A percentile compares a stretch with the other conserved stretches of the same genome.
Evolutionary conservation across 2,329 filamentous ascomycete genomes (phyloP).

Genomic region (Stachybotrys chlorohalonatus): DNA sequence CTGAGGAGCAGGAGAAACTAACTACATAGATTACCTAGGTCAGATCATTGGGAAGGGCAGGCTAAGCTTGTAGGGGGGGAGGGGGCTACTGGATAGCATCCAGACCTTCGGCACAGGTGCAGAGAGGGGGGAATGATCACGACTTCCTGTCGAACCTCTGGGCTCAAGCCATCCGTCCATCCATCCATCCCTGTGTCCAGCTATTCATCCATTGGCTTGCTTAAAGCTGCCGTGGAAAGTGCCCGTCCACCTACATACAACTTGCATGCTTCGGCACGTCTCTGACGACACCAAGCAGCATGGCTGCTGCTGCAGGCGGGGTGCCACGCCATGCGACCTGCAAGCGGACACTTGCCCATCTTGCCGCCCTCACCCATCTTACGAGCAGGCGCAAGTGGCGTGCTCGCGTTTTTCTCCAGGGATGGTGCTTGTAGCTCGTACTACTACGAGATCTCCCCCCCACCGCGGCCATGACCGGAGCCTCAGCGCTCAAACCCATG

Average conservation of each 20-base stretch:
- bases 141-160: not conserved
- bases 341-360: not conserved
- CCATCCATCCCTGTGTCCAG: no score
- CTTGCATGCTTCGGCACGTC: not conserved
- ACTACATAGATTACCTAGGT: not conserved
- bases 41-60: not conserved
- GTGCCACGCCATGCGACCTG: not conserved
- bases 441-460: no score
- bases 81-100: not conserved
- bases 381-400: no score
- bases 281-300: slow-evolving; percentile 1
- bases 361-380: no score
- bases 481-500: no score
- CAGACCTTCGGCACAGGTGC: not conserved
- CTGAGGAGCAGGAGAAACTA: not conserved
- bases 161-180: not conserved
- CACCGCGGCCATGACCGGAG: no score
- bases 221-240: no score
- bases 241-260: not conserved
- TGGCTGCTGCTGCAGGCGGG: not conserved
- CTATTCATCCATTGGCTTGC: not conserved
- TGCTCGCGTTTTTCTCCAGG: no score
- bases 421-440: no score
- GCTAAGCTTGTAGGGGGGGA: not conserved
- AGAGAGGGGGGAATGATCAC: not conserved